Percentiles rank a stretch among this genome's conserved stretches.
Evolutionary conservation across 2,329 filamentous ascomycete species (phyloP).

Genomic region (Trichoderma atrobrunneum): DNA sequence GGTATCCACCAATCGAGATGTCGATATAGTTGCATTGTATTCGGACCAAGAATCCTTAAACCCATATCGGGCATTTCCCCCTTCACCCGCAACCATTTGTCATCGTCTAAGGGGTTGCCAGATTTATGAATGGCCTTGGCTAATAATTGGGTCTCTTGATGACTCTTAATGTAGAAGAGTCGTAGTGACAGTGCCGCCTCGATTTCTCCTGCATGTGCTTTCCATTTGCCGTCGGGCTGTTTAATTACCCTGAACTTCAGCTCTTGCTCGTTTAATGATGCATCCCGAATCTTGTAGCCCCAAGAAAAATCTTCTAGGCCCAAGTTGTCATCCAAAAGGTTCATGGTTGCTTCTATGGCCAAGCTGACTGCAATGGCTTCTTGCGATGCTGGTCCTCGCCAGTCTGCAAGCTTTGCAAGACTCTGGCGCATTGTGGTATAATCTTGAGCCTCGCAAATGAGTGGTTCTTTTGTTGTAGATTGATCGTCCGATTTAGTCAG

Average conservation of each 20-base stretch:
- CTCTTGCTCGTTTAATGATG: not conserved
- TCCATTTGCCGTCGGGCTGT: constrained; percentile 24
- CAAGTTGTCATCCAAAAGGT: not conserved
- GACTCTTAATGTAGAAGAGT: constrained; percentile 9
- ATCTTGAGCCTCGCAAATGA: not conserved
- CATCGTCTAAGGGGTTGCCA: not conserved
- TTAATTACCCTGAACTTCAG: not conserved
- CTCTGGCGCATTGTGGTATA: not conserved
- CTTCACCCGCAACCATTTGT: not conserved
- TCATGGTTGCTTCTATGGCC: constrained; percentile 23
- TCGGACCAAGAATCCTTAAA: not conserved
- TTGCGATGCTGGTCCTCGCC: not conserved
- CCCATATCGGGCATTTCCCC: not conserved
- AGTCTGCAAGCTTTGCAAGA: not conserved
- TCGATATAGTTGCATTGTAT: not conserved
- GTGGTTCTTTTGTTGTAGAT: not conserved
- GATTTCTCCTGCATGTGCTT: constrained; percentile 24
- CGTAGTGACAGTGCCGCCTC: constrained; percentile 32
- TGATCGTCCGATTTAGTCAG: not conserved
- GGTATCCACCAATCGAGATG: constrained; percentile 12
- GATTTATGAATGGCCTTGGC: not conserved
- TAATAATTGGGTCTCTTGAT: not conserved
- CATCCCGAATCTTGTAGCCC: not conserved
- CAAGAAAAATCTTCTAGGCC: not conserved
- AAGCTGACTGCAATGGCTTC: constrained; percentile 20